Evolutionary conservation across 2,329 filamentous ascomycete species (phyloP).

Genomic region (Aspergillus sergii): DNA sequence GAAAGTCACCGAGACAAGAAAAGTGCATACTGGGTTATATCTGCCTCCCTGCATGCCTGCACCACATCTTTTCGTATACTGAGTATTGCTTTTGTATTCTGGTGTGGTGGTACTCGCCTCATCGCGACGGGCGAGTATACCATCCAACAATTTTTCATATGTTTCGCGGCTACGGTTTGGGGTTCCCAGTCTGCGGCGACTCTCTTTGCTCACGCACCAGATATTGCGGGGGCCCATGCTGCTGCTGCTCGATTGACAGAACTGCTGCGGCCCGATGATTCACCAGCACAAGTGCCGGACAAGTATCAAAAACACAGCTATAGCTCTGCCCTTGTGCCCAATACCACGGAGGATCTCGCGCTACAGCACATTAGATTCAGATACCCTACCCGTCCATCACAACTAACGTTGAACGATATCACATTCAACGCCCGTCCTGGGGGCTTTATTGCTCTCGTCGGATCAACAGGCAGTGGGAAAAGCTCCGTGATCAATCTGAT

Average conservation of each 20-base stretch:
- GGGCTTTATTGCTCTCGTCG: not conserved
- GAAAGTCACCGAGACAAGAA: not conserved
- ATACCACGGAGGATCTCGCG: not conserved
- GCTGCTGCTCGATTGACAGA: not conserved
- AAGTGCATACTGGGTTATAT: not conserved
- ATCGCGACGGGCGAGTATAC: not conserved
- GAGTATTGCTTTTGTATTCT: not conserved
- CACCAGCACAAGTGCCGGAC: not conserved
- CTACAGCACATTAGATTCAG: not conserved
- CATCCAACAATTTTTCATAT: not conserved
- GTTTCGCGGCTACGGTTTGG: not conserved
- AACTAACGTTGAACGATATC: not conserved
- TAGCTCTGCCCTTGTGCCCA: not conserved
- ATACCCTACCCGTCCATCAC: not conserved
- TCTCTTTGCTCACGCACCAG: not conserved
- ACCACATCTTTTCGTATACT: not conserved
- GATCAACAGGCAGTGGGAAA: not conserved
- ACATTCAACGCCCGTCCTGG: not conserved
- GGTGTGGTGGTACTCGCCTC: not conserved
- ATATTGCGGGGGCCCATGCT: not conserved
- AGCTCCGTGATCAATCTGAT: not conserved
- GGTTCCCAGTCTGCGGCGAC: not conserved
- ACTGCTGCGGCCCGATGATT: not conserved
- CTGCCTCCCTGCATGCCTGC: not conserved
- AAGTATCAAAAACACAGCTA: not conserved